phyloP scores from a whole-genome alignment of 495 filamentous ascomycete genomes.

The Neurospora sublineolata region DNA sequence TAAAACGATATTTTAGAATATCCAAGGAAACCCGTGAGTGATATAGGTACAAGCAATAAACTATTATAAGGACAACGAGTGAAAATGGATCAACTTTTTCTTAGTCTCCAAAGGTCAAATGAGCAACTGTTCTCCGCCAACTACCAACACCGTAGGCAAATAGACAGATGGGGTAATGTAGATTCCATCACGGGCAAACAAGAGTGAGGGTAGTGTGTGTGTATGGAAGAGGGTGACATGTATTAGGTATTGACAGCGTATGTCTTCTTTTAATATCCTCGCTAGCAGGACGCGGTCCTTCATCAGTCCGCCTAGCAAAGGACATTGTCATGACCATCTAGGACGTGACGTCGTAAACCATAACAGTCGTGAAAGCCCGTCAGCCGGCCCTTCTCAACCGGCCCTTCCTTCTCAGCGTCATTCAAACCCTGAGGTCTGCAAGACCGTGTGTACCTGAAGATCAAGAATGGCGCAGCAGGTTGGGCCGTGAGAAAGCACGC shows the following conservation, averaged over 20 bases:
- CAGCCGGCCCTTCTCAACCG: not conserved
- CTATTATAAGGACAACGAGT: not conserved
- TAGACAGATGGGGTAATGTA: not conserved
- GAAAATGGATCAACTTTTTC: not conserved
- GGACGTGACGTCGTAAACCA: slow-evolving; percentile 30
- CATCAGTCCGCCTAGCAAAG: slow-evolving; percentile 8
- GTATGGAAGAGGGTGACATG: slow-evolving; percentile 1
- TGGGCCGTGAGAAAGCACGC: not conserved
- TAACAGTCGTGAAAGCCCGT: slow-evolving; percentile 25
- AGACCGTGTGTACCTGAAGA: not conserved
- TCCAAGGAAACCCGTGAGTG: not conserved
- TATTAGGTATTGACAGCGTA: slow-evolving; percentile 10
- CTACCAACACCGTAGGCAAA: not conserved
- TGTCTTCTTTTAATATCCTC: slow-evolving; percentile 5
- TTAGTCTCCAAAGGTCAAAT: not conserved
- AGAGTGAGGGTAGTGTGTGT: not conserved
- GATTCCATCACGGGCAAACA: not conserved
- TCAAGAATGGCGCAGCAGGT: not conserved
- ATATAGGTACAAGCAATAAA: not conserved
- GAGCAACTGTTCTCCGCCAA: not conserved
- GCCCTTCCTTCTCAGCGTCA: not conserved
- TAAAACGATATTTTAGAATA: not conserved
- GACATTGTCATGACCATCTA: slow-evolving; percentile 25
- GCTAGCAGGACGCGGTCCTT: slow-evolving; percentile 1
- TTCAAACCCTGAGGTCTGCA: not conserved